Evolutionary conservation across 768 basidiomycete species (phyloP).

Genomic region (Russula earlei): DNA sequence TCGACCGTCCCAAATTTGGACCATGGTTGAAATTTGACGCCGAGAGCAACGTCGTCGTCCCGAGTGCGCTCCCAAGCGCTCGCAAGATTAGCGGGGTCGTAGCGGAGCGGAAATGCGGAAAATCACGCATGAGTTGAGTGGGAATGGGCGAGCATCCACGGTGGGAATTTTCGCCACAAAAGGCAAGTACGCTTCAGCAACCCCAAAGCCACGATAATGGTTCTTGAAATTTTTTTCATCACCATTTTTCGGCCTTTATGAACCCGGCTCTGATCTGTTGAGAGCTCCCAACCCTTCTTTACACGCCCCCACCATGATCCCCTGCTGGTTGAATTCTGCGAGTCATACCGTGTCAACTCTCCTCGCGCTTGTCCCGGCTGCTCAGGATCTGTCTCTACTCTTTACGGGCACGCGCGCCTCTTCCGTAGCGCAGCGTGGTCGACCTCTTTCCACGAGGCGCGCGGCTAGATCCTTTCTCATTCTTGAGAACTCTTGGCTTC

Average conservation of each 20-base stretch:
- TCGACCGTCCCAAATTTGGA: no score
- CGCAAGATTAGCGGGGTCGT: neutral
- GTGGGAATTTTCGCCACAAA: conserved; percentile 13
- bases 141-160: no score
- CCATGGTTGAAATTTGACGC: no score
- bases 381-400: neutral
- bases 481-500: conserved; percentile 2
- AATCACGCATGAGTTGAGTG: no score
- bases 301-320: conserved; percentile 5
- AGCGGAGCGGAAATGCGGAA: no score
- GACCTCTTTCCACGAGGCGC: neutral
- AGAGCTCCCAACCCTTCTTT: neutral
- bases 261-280: neutral
- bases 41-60: neutral
- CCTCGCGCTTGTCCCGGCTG: neutral
- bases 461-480: conserved; percentile 3
- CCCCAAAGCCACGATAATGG: neutral
- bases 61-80: neutral
- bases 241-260: conserved; percentile 20
- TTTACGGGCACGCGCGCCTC: neutral
- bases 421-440: neutral
- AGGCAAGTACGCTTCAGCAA: conserved; percentile 8
- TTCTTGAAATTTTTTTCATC: conserved; percentile 22
- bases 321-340: neutral
- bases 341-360: neutral